Evolutionary conservation across 2,329 filamentous ascomycete species (phyloP).

Genomic region (Penicillium sp.): DNA sequence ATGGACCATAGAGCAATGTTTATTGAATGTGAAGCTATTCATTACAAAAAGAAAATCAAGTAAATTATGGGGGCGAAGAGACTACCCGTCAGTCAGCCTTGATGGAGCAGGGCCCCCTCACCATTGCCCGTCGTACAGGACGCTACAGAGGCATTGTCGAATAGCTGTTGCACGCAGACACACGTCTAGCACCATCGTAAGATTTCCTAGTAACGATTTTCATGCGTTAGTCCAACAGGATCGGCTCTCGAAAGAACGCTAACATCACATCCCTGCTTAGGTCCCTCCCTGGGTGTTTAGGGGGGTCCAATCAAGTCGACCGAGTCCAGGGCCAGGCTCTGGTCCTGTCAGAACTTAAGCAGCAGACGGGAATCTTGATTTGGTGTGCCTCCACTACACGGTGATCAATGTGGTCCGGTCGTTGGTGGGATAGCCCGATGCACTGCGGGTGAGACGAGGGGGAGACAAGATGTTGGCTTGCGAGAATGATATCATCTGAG

Average conservation of each 20-base stretch:
- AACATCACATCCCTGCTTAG: not conserved
- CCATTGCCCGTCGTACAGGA: not conserved
- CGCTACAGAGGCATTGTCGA: not conserved
- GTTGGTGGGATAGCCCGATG: conserved; percentile 9
- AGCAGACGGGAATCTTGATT: conserved; percentile 19
- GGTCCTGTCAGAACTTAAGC: conserved; percentile 22
- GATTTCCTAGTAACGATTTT: not conserved
- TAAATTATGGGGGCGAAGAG: not conserved
- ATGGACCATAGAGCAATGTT: not conserved
- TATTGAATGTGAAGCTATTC: not conserved
- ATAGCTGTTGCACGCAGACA: not conserved
- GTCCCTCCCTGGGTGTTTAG: not conserved
- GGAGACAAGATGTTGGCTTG: not conserved
- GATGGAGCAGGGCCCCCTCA: not conserved
- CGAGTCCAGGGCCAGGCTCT: conserved; percentile 15
- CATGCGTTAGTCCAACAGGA: not conserved
- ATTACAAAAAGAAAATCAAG: not conserved
- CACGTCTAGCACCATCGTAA: not conserved
- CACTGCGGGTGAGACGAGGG: conserved; percentile 9
- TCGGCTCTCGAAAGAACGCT: not conserved
- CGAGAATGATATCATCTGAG: not conserved
- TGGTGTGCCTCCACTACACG: conserved; percentile 5
- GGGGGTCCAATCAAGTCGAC: not conserved
- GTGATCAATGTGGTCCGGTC: conserved; percentile 12
- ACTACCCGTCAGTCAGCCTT: not conserved